Base-by-base conservation (phyloP, 2,329 filamentous ascomycete genomes). In the Hyphodiscus sp. region DNA sequence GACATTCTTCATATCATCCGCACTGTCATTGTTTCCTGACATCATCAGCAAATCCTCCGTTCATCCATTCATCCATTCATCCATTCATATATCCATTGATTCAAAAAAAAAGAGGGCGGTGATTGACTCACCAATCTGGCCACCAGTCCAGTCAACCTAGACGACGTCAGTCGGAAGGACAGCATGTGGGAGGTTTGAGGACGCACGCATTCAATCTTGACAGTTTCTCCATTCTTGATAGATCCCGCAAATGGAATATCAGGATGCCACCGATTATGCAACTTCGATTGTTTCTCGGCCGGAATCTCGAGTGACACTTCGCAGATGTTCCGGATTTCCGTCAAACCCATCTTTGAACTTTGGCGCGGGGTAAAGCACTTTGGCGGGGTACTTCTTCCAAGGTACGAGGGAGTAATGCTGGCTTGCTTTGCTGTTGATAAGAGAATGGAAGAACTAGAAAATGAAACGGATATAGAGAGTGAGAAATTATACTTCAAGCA, bases 181-280 rank as follows among this genome's bases (percentile, higher is more conserved):
- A 8, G 23, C 23, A 26, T 26, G 23, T 26, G 23, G 23, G 23
- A 26, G 23, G 23, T 26, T n/a, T 26, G 50, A 20, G 44, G 15
- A 62, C 63, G 20, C 61, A 67, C 76, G 65, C 91, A 96, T 75
- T 96, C 89, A 60, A 96, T 95, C 71, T 95, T 95, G 61, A 96
- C 91, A 0, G 88, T 88, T 72, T 96, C 91, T 29, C 85, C 86
- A 65, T 91, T 84, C 63, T 87, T 84, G 65, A 96, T 90, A 1
- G 79, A 82, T 30, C 77, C 87, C 49, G 77, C 79, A 52, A 79
- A 82, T 0, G 91, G 91, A 49, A 95, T 86, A 60, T 95, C 91
- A 38, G 91, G 91, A 67, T 96, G 91, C 91, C 91, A 96, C 69
- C 91, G 79, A 66, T 96, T 96, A 71, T 92, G 88, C 10, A 91